Percentiles rank a stretch among this genome's conserved stretches.
These are phyloP conservation scores for Aspergillus ostianus DNA, from an alignment of 495 filamentous ascomycete genomes.

Conservation along the genomic window DNA sequence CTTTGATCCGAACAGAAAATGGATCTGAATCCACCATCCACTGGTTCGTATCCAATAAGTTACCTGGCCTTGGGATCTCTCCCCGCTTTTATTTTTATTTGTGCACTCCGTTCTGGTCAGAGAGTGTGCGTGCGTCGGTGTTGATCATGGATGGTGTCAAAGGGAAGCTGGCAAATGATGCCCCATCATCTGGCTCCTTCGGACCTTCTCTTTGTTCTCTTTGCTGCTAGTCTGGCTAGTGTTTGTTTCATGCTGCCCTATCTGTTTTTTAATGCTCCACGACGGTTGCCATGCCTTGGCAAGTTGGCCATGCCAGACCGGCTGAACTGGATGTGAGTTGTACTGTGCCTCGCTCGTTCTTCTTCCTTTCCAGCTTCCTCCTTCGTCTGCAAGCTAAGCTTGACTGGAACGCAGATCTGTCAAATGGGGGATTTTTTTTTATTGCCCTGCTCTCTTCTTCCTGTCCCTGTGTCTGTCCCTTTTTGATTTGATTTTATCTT, in stretches of 20 bases:
- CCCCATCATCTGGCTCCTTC: conserved; percentile 18
- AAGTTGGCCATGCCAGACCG: conserved; percentile 13
- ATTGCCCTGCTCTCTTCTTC: conserved; percentile 6
- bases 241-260: conserved; percentile 21
- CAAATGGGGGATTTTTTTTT: conserved; percentile 25
- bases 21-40: conserved; percentile 13
- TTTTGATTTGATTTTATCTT: background rate
- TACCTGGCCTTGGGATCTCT: conserved; percentile 24
- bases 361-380: background rate
- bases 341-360: conserved; percentile 2
- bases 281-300: conserved; percentile 26
- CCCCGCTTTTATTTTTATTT: conserved; percentile 19
- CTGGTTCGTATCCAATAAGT: conserved; percentile 25
- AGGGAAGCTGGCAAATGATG: conserved; percentile 12
- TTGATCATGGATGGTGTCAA: conserved; percentile 23
- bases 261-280: conserved; percentile 16
- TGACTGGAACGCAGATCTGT: conserved; percentile 28
- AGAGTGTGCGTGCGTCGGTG: conserved; percentile 1
- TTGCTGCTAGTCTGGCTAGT: conserved; percentile 12
- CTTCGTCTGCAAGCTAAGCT: conserved; percentile 27
- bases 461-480: background rate
- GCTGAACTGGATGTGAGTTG: conserved; percentile 2
- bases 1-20: conserved; percentile 23
- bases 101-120: background rate
- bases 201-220: conserved; percentile 16